Conservation (phyloP, 768 basidiomycete species). For the Calocera viscosa region DNA sequence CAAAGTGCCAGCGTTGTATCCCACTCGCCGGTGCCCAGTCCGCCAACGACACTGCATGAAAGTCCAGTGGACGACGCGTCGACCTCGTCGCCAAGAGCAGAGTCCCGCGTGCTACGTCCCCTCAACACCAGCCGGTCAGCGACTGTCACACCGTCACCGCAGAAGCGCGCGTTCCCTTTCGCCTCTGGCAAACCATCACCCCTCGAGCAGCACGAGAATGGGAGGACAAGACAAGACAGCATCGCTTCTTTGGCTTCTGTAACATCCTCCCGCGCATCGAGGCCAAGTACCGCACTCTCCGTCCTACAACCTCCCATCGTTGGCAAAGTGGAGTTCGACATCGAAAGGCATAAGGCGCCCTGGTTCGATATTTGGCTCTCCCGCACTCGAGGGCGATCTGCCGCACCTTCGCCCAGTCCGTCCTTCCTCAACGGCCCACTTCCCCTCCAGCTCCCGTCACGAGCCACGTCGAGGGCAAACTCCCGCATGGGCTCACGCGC, state of each 20-base stretch:
- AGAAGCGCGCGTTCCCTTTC: constrained; percentile 10
- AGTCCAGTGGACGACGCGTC: not conserved
- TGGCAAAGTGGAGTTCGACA: constrained; percentile 91
- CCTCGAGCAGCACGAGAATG: constrained; percentile 17
- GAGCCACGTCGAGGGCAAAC: constrained; percentile 8
- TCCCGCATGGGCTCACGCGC: not conserved
- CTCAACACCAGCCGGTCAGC: constrained; percentile 45
- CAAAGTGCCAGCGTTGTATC: not conserved
- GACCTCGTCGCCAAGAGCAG: not conserved
- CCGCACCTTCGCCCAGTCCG: constrained; percentile 1
- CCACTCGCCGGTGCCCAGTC: constrained; percentile 1
- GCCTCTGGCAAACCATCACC: constrained; percentile 10
- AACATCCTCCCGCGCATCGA: constrained; percentile 46
- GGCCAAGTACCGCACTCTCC: constrained; percentile 42
- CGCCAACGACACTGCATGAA: constrained; percentile 6
- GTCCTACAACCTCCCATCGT: constrained; percentile 62
- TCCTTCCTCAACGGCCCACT: not conserved
- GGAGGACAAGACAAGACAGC: constrained; percentile 19
- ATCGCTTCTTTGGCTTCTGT: constrained; percentile 27
- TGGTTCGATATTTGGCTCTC: constrained; percentile 78
- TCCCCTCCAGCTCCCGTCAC: constrained; percentile 8
- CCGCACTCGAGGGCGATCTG: constrained; percentile 5
- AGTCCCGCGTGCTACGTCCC: constrained; percentile 31
- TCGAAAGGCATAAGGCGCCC: constrained; percentile 61
- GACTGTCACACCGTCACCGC: constrained; percentile 28